Base-by-base conservation (phyloP, 2,329 filamentous ascomycete genomes). In the Endocalyx cinctus region DNA sequence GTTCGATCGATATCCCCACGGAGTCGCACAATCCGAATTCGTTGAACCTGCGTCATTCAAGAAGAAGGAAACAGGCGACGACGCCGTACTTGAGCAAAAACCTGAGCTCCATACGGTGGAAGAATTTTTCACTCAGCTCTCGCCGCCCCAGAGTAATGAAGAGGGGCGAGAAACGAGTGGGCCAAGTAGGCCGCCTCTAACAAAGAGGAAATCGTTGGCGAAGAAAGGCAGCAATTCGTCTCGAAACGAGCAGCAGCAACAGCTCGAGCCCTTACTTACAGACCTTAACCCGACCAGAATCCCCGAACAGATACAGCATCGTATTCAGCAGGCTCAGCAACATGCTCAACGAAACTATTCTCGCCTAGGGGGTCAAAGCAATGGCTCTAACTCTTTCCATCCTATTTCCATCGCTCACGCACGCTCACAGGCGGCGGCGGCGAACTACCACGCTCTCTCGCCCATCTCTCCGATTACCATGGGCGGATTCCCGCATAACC, bases 1-100 rank as follows among this genome's bases (percentile, higher is more conserved):
- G 92, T 97, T 97, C 52, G 85, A 92, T 54, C 78, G 85, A 45
- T 97, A 96, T 55, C 92, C 92, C 1, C 85, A 94, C 49, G 92
- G 92, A 3, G 86, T 97, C 12, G 87, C 86, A 4, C 79, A 86
- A 39, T 74, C 80, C 2, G 87, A 95, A 51, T 92, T 87, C 59
- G 80, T 87, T 50, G 87, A 92, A 45, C 82, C 85, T 2, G 78
- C 76, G 17, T 63, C 70, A 4, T 69, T 74, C 25, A 70, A 77
- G 49, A 80, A 82, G 55, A 85, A 82, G 47, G 85, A 94, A 51
- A 82, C 77, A 25, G 83, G 84, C 7, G 83, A 86, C n/a, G 88
- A 96, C 54, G 88, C 84, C 1, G 87, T 92, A 2, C 72, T 96
- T 45, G 86, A 88, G 39, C 86, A 95, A 50, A 89, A 90, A 54